Conservation (phyloP, 1,284 basidiomycete species). For the Irpex sp. region DNA sequence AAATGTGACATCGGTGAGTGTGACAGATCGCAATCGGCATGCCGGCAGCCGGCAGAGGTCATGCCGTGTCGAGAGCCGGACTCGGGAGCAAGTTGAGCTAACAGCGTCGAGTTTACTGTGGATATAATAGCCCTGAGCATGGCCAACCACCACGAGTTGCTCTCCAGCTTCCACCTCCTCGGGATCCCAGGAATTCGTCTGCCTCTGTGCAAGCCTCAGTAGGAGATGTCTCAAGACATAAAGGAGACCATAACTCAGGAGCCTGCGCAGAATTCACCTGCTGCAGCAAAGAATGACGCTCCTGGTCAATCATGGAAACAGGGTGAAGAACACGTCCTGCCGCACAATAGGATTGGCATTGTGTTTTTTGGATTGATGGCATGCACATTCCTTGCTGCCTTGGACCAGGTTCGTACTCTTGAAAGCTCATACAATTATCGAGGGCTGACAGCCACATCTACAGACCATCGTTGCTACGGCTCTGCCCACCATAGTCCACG, state of each 20-base stretch:
- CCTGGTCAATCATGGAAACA: slow-evolving; percentile 33
- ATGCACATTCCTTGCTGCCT: slow-evolving; percentile 40
- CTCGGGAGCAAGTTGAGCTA: not conserved
- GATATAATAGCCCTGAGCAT: not conserved
- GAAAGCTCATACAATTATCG: not conserved
- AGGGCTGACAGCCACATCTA: not conserved
- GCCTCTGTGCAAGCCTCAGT: not conserved
- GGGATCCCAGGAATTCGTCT: not conserved
- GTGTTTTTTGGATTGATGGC: slow-evolving; percentile 40
- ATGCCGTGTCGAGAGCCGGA: not conserved
- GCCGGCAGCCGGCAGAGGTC: not conserved
- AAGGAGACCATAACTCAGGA: not conserved
- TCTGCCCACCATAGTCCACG: slow-evolving; percentile 71
- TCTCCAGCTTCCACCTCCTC: not conserved
- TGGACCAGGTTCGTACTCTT: slow-evolving; percentile 32
- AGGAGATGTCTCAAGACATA: not conserved
- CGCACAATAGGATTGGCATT: slow-evolving; percentile 36
- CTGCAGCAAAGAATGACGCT: slow-evolving; percentile 9
- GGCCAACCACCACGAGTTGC: not conserved
- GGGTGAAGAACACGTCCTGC: slow-evolving; percentile 36
- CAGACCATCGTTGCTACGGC: slow-evolving; percentile 79
- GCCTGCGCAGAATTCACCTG: slow-evolving; percentile 1
- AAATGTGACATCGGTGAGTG: not conserved
- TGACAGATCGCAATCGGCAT: not conserved
- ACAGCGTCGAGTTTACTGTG: not conserved